phyloP scores from a whole-genome alignment of 1,284 basidiomycete species.

The Clitocybe nebularis region DNA sequence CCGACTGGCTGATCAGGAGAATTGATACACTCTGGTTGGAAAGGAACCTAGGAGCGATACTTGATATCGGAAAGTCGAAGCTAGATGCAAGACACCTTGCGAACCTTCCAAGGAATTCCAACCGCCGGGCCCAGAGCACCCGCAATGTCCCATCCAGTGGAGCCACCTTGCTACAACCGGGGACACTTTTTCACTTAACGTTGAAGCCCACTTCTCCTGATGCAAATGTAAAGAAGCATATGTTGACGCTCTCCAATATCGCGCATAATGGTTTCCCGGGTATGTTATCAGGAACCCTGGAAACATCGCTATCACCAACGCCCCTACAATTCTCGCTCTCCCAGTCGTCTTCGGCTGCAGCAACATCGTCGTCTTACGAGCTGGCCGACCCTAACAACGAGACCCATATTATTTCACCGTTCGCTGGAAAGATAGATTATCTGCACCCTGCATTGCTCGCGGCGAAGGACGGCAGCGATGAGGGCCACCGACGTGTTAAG shows the following conservation, averaged over 20 bases:
- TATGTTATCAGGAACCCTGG: conserved; percentile 32
- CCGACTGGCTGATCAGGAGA: conserved; percentile 26
- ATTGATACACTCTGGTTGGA: conserved; percentile 38
- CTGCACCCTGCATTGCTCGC: conserved; percentile 29
- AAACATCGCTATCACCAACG: conserved; percentile 25
- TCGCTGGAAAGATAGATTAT: conserved; percentile 39
- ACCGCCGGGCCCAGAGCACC: not conserved
- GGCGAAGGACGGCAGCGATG: not conserved
- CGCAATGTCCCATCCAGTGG: conserved; percentile 1
- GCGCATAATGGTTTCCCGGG: conserved; percentile 35
- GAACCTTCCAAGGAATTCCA: not conserved
- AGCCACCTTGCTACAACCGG: conserved; percentile 30
- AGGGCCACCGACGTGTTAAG: conserved; percentile 16
- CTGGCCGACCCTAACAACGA: conserved; percentile 32
- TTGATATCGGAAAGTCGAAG: conserved; percentile 18
- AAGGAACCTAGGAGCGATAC: conserved; percentile 21
- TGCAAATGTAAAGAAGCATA: conserved; percentile 25
- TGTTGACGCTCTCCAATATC: conserved; percentile 31
- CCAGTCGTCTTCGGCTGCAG: conserved; percentile 28
- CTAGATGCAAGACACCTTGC: not conserved
- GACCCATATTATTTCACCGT: conserved; percentile 29
- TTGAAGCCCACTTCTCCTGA: conserved; percentile 20
- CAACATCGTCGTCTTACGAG: conserved; percentile 27
- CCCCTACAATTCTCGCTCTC: conserved; percentile 31
- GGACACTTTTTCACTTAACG: conserved; percentile 32